Percentiles rank a stretch among this genome's conserved stretches.
These are phyloP conservation scores for Hemisphaericaspora subhashii DNA, from an alignment of 1,139 yeast genomes.

Conservation along the genomic window DNA sequence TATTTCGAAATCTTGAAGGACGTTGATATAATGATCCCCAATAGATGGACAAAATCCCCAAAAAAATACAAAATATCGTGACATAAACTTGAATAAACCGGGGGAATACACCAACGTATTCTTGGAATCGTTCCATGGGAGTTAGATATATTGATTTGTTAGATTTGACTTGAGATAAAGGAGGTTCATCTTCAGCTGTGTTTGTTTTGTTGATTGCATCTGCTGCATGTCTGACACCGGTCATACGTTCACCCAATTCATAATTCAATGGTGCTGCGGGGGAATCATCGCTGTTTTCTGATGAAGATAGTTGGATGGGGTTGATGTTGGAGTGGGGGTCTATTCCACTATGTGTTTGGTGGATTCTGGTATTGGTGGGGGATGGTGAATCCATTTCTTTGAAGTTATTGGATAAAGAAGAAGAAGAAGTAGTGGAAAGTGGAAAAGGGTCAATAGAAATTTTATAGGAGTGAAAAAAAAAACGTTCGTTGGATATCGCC, in stretches of 20 bases:
- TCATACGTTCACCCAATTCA: conserved; percentile 6
- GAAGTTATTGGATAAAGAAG: too few relatives aligned
- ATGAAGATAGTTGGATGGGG: background rate
- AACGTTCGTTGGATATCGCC: too few relatives aligned
- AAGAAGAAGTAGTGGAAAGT: too few relatives aligned
- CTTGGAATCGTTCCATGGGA: conserved; percentile 6
- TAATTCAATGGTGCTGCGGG: conserved; percentile 5
- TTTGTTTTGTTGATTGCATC: conserved; percentile 6
- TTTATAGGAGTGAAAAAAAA: background rate
- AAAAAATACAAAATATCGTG: conserved; percentile 18
- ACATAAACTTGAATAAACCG: conserved; percentile 10
- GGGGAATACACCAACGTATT: conserved; percentile 9
- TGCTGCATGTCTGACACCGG: conserved; percentile 10
- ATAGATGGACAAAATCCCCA: conserved; percentile 48
- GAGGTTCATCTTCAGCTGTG: background rate
- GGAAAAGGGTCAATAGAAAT: background rate
- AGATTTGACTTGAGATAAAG: background rate
- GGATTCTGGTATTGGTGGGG: background rate
- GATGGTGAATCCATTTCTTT: background rate
- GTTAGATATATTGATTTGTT: conserved; percentile 3
- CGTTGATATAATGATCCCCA: conserved; percentile 61
- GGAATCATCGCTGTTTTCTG: background rate
- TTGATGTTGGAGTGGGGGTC: conserved; percentile 6
- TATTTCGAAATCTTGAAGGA: conserved; percentile 31
- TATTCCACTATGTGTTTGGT: conserved; percentile 1